Evolutionary conservation across 2,329 filamentous ascomycete species (phyloP).

Genomic region (Alternaria conjuncta): DNA sequence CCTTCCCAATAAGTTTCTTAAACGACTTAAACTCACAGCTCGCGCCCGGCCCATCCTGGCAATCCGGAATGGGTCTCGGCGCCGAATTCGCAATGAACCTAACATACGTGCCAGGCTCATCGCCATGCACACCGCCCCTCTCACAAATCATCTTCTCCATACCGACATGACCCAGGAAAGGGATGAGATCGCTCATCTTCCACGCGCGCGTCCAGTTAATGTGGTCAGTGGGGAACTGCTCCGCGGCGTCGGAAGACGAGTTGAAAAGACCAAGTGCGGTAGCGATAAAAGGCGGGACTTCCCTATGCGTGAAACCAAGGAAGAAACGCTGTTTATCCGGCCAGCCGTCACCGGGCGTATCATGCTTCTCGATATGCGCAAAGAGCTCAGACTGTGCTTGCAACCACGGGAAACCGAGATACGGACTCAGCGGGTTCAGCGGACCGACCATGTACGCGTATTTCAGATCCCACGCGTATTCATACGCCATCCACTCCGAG

Average conservation of each 20-base stretch:
- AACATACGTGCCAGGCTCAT: constrained; percentile 55
- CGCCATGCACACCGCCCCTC: constrained; percentile 55
- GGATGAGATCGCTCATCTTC: constrained; percentile 67
- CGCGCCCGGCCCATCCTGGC: constrained; percentile 57
- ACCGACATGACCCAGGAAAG: constrained; percentile 70
- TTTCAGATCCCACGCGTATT: constrained; percentile 67
- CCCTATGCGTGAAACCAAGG: constrained; percentile 71
- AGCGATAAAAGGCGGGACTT: constrained; percentile 69
- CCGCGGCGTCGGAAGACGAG: constrained; percentile 68
- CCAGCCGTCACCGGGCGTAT: constrained; percentile 51
- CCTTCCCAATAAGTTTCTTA: constrained; percentile 49
- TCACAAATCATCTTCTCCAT: constrained; percentile 69
- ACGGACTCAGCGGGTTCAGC: constrained; percentile 62
- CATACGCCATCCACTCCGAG: constrained; percentile 68
- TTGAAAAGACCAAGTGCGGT: constrained; percentile 73
- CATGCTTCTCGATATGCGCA: constrained; percentile 31
- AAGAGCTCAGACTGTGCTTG: constrained; percentile 60
- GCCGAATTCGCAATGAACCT: constrained; percentile 60
- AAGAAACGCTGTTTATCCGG: constrained; percentile 63
- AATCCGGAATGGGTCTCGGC: constrained; percentile 56
- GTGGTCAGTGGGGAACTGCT: constrained; percentile 64
- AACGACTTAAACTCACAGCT: constrained; percentile 57
- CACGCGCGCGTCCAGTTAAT: constrained; percentile 68
- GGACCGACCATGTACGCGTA: constrained; percentile 72
- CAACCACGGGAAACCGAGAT: constrained; percentile 70